These are phyloP conservation scores for Glarea lozoyensis DNA, from an alignment of 495 filamentous ascomycete genomes.

Conservation along the genomic window DNA sequence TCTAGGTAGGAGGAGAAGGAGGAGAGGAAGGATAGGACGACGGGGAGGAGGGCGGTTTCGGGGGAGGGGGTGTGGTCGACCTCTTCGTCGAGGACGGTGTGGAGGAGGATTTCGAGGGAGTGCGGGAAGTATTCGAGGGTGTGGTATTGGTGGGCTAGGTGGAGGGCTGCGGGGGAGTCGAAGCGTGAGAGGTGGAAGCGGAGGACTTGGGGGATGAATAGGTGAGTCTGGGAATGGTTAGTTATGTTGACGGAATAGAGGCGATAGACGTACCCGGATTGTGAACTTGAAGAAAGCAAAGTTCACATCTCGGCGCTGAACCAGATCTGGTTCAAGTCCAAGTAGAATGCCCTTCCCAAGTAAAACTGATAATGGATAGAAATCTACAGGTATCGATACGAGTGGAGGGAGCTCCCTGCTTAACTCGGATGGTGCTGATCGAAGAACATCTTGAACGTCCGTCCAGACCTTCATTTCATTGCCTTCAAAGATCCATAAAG, in stretches of 20 bases:
- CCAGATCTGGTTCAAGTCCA: constrained; percentile 84
- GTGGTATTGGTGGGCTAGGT: constrained; percentile 72
- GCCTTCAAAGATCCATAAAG: constrained; percentile 92
- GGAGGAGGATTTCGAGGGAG: constrained; percentile 83
- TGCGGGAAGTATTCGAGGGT: constrained; percentile 86
- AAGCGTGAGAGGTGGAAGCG: constrained; percentile 64
- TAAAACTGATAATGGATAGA: constrained; percentile 86
- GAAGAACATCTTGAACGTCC: constrained; percentile 80
- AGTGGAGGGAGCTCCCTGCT: constrained; percentile 51
- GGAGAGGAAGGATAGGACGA: constrained; percentile 80
- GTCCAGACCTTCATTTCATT: constrained; percentile 75
- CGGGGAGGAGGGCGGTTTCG: constrained; percentile 70
- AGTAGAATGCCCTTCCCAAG: constrained; percentile 79
- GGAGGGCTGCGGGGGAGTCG: constrained; percentile 64
- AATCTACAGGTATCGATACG: constrained; percentile 66
- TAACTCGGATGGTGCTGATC: constrained; percentile 50
- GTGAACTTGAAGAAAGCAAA: constrained; percentile 82
- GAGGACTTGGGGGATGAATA: constrained; percentile 84
- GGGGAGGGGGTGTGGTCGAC: constrained; percentile 67
- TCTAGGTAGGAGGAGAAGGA: constrained; percentile 87
- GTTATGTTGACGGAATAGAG: neutral
- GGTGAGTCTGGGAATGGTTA: constrained; percentile 50
- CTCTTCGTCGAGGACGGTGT: constrained; percentile 90
- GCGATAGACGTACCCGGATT: constrained; percentile 53
- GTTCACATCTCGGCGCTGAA: constrained; percentile 79